These are phyloP conservation scores for Carex sylvatica DNA, from an alignment of 202 grass and related monocot species.

Conservation along the genomic window DNA sequence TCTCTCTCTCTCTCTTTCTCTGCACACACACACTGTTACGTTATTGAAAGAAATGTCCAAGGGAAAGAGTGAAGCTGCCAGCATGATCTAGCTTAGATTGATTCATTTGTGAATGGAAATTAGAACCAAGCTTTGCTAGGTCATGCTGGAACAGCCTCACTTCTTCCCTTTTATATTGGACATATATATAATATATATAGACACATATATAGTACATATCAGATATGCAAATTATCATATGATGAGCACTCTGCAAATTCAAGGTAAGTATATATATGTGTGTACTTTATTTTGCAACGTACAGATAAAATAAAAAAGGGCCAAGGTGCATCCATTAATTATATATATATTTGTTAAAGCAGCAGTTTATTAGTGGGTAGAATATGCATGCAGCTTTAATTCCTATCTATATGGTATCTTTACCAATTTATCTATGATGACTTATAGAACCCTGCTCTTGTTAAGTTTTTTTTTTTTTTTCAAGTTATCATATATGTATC, in stretches of 20 bases:
- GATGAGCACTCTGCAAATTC: neutral
- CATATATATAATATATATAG: neutral
- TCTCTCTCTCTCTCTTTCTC: neutral
- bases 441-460: neutral
- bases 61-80: slow-evolving; percentile 66
- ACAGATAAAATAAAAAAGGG: neutral
- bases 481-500: neutral
- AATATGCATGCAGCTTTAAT: neutral
- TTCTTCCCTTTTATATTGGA: slow-evolving; percentile 34
- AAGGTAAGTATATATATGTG: neutral
- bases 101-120: slow-evolving; percentile 12
- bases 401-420: neutral
- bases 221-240: neutral
- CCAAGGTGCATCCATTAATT: neutral
- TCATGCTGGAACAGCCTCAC: slow-evolving; percentile 56
- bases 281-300: neutral
- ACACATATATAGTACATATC: neutral
- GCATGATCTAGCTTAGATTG: slow-evolving; percentile 51
- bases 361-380: neutral
- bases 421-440: neutral
- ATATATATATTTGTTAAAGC: neutral
- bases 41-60: slow-evolving; percentile 20
- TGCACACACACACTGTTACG: neutral
- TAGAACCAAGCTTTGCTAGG: slow-evolving; percentile 32
- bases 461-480: neutral